Percentiles rank a stretch among this genome's conserved stretches.
phyloP scores from a whole-genome alignment of 306 rosid genomes.

The Ammopiptanthus mongolicus region DNA sequence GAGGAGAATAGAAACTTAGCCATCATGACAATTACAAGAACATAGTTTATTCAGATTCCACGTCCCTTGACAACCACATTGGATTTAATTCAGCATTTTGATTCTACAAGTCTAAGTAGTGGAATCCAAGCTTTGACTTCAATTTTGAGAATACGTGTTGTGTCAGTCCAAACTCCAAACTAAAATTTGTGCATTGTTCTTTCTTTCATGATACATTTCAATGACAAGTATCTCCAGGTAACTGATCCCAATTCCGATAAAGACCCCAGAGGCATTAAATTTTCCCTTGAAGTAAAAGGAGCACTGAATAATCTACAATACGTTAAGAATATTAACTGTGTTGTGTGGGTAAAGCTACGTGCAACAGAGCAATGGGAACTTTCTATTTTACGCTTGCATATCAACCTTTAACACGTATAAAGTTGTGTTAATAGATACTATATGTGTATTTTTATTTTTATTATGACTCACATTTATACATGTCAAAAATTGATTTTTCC shows the following conservation, averaged over 20 bases:
- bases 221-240: not conserved
- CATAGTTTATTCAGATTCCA: not conserved
- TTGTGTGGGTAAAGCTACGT: slow-evolving; percentile 6
- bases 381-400: too few relatives aligned
- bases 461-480: too few relatives aligned
- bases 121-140: not conserved
- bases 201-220: not conserved
- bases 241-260: not conserved
- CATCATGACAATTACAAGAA: not conserved
- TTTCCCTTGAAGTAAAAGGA: not conserved
- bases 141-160: not conserved
- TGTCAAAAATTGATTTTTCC: too few relatives aligned
- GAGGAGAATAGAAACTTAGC: not conserved
- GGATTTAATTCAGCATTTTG: not conserved
- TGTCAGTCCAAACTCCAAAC: not conserved
- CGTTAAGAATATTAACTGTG: not conserved
- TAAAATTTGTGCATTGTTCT: not conserved
- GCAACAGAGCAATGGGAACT: not conserved
- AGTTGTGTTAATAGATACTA: too few relatives aligned
- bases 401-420: too few relatives aligned
- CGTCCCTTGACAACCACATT: not conserved
- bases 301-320: not conserved
- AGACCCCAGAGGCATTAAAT: not conserved
- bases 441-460: too few relatives aligned
- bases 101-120: not conserved